A percentile compares a stretch with the other conserved stretches of the same genome.
Evolutionary conservation across 1,139 yeast genomes (phyloP).

Genomic region (Hyphopichia buzzinii): DNA sequence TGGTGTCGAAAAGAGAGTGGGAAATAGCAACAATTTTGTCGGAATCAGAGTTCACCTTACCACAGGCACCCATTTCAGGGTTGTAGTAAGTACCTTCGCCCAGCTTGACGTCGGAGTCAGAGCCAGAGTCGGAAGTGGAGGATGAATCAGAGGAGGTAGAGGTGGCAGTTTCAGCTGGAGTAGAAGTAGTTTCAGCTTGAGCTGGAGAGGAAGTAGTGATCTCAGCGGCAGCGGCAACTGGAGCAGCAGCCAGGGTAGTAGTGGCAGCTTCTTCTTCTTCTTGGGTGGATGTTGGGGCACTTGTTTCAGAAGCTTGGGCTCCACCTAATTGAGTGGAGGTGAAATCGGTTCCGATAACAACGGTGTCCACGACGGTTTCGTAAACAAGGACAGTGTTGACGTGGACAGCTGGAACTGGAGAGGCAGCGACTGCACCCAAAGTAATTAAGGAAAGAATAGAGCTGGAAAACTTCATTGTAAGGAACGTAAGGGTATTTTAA

Average conservation of each 20-base stretch:
- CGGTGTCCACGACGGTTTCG: slow-evolving; percentile 8
- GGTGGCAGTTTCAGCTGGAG: slow-evolving; percentile 18
- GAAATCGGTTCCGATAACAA: slow-evolving; percentile 7
- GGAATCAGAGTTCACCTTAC: slow-evolving; percentile 40
- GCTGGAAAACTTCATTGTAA: neutral
- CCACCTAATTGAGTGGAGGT: slow-evolving; percentile 8
- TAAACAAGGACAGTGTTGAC: slow-evolving; percentile 15
- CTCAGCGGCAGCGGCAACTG: slow-evolving; percentile 12
- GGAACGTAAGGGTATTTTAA: neutral
- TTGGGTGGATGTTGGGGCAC: slow-evolving; percentile 9
- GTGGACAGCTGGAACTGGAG: slow-evolving; percentile 22
- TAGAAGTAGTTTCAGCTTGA: slow-evolving; percentile 22
- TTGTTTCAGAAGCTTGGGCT: slow-evolving; percentile 12
- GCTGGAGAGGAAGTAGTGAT: slow-evolving; percentile 11
- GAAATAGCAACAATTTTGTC: slow-evolving; percentile 51
- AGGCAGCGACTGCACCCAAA: slow-evolving; percentile 13
- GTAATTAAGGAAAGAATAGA: slow-evolving; percentile 3
- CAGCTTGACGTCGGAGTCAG: slow-evolving; percentile 12
- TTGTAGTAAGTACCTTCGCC: slow-evolving; percentile 64
- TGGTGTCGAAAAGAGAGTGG: slow-evolving; percentile 30
- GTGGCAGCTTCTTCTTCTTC: slow-evolving; percentile 11
- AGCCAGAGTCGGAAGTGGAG: slow-evolving; percentile 13
- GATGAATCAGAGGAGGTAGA: slow-evolving; percentile 15
- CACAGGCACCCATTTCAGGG: slow-evolving; percentile 65
- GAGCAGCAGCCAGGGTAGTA: slow-evolving; percentile 9